Base-by-base conservation (phyloP, 2,329 filamentous ascomycete genomes). In the Phaeosphaeriaceae sp. region DNA sequence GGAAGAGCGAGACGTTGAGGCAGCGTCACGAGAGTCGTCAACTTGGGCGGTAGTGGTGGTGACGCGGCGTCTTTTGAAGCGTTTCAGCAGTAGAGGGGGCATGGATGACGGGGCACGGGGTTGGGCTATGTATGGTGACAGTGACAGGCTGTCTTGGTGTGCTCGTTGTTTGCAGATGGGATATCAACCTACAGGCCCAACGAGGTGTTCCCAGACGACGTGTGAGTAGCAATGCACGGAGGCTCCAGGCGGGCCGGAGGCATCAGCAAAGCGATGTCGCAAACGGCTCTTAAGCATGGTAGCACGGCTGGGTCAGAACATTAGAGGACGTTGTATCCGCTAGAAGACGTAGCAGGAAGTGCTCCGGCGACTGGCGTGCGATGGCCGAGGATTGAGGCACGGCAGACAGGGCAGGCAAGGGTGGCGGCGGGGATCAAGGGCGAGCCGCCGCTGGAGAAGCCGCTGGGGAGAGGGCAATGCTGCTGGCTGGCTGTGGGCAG, bases 251-350 rank as follows among this genome's bases (percentile, higher is more conserved):
- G 67, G 68, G 72, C 69, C 70, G 70, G 69, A 67, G 66, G 67
- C 67, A 75, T 69, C 65, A 66, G 71, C 66, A 68, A 67, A 73
- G 59, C 72, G 70, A 78, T 76, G 70, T 78, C 74, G 75, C 75
- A 75, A 72, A 73, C 63, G 66, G 66, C 68, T 65, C 66, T 70
- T 67, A 66, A 70, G 71, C 76, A 77, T 78, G 70, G 76, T 78
- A 67, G 72, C 75, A 78, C 74, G 71, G 71, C 66, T 70, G 65
- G 65, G 69, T 65, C 67, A 71, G 67, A 65, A 68, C 63, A 72
- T 69, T 61, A 66, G 68, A 73, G 69, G 74, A 68, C 73, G 77
- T 78, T 75, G 70, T 77, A 78, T 78, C 72, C 72, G 71, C 74
- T 76, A 77, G 66, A 65, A 66, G 64, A 67, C 58, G 71, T 64